Percentiles rank a stretch among this genome's conserved stretches.
Conservation (phyloP, 352 stramenopile genomes). For the Globisporangium alternatum region DNA sequence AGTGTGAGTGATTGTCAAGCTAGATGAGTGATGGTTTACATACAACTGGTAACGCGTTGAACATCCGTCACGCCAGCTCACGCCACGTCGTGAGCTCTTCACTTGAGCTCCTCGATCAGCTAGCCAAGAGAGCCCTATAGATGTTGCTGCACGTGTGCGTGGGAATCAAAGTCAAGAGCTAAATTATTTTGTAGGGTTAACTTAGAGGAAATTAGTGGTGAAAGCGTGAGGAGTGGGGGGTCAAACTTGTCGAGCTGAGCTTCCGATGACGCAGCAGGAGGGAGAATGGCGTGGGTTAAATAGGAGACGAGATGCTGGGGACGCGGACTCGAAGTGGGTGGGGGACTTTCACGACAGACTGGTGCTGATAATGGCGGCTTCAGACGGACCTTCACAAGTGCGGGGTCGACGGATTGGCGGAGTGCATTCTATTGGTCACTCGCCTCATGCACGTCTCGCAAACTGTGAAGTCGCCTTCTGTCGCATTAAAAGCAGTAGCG, state of each 20-base stretch:
- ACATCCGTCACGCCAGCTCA: no score
- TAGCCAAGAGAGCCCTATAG: no score
- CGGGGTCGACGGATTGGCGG: neutral
- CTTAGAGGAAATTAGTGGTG: neutral
- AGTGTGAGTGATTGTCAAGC: no score
- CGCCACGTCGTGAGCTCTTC: no score
- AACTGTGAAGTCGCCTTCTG: neutral
- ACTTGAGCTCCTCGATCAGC: no score
- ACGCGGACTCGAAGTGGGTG: neutral
- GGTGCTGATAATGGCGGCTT: neutral
- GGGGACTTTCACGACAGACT: neutral
- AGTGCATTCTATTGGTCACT: constrained; percentile 18
- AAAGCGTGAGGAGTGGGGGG: neutral
- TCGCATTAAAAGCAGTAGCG: constrained; percentile 51
- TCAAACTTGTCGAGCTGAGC: constrained; percentile 16
- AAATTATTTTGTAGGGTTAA: constrained; percentile 8
- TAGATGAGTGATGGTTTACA: no score
- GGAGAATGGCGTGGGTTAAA: constrained; percentile 14
- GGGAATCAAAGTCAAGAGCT: neutral
- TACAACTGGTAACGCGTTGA: no score
- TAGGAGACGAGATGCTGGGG: neutral
- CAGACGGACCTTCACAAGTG: neutral
- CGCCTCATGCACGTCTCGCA: neutral
- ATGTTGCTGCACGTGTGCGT: no score
- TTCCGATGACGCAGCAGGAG: constrained; percentile 24